phyloP scores from a whole-genome alignment of 495 filamentous ascomycete species.

The Staphylotrichum tortipilum region DNA sequence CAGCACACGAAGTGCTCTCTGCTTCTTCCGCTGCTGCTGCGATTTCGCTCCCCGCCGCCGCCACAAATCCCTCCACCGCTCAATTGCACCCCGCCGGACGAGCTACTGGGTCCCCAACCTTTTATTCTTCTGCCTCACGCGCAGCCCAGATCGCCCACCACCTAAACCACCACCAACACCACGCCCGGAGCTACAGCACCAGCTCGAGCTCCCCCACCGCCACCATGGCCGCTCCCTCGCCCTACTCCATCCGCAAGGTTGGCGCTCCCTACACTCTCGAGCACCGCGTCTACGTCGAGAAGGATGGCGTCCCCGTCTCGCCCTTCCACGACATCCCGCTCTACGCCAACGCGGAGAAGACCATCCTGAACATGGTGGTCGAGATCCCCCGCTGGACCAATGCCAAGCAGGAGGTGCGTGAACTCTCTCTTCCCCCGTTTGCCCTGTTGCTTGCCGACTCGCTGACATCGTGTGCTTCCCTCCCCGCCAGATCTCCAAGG shows the following conservation, averaged over 20 bases:
- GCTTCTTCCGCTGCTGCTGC: slow-evolving; percentile 4
- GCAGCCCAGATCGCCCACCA: slow-evolving; percentile 51
- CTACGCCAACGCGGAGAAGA: slow-evolving; percentile 89
- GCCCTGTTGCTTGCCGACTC: background rate
- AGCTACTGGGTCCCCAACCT: no score
- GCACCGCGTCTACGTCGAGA: slow-evolving; percentile 95
- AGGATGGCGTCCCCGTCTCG: slow-evolving; percentile 87
- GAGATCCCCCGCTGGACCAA: slow-evolving; percentile 99
- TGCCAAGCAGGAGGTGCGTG: slow-evolving; percentile 89
- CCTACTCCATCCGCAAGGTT: slow-evolving; percentile 72
- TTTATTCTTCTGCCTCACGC: slow-evolving; percentile 38
- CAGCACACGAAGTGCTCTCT: slow-evolving; percentile 13
- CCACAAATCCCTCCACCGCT: slow-evolving; percentile 16
- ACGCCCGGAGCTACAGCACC: slow-evolving; percentile 11
- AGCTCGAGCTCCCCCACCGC: background rate
- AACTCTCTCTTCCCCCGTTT: slow-evolving; percentile 16
- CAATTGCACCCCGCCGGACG: slow-evolving; percentile 32
- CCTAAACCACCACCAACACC: slow-evolving; percentile 46
- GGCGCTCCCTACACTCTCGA: slow-evolving; percentile 87
- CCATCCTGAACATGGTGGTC: slow-evolving; percentile 96
- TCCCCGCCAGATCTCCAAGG: slow-evolving; percentile 86
- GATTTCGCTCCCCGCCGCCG: slow-evolving; percentile 2
- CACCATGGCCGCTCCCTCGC: slow-evolving; percentile 49
- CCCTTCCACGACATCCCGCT: slow-evolving; percentile 98
- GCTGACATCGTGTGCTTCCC: background rate